phyloP scores from a whole-genome alignment of 1,284 basidiomycete genomes.

The Schizopora paradoxa region DNA sequence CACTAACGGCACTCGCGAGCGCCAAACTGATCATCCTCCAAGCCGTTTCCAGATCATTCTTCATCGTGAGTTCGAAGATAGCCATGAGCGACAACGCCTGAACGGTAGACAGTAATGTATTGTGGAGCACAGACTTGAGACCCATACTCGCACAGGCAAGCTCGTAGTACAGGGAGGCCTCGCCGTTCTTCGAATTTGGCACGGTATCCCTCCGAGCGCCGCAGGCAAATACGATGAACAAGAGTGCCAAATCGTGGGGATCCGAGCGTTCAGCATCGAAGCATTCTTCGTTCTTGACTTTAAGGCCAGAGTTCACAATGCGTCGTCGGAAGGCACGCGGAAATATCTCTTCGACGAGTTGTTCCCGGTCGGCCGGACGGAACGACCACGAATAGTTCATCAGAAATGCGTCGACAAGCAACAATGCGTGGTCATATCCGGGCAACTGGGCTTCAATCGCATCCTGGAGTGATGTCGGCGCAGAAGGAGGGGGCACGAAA shows the following conservation, averaged over 20 bases:
- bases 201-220: constrained; percentile 49
- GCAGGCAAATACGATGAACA: constrained; percentile 54
- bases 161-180: constrained; percentile 48
- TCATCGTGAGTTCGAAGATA: constrained; percentile 43
- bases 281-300: background rate
- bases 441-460: constrained; percentile 10
- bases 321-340: constrained; percentile 4
- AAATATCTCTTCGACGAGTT: constrained; percentile 16
- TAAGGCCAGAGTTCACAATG: background rate
- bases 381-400: constrained; percentile 10
- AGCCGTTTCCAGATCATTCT: constrained; percentile 55
- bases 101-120: constrained; percentile 61
- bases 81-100: constrained; percentile 62
- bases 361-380: constrained; percentile 13
- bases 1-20: constrained; percentile 60
- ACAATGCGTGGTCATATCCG: constrained; percentile 14
- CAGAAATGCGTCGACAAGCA: constrained; percentile 14
- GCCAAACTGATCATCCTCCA: constrained; percentile 58
- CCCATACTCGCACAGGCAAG: constrained; percentile 57
- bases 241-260: constrained; percentile 46
- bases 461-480: too few species aligned
- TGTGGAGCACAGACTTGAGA: constrained; percentile 60
- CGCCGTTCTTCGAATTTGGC: constrained; percentile 31
- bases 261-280: background rate
- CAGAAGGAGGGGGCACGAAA: too few species aligned